Percentiles rank a stretch among this genome's conserved stretches.
Evolutionary conservation across 202 grass and related monocot genomes (phyloP).

Genomic region (Schoenoplectus triqueter): DNA sequence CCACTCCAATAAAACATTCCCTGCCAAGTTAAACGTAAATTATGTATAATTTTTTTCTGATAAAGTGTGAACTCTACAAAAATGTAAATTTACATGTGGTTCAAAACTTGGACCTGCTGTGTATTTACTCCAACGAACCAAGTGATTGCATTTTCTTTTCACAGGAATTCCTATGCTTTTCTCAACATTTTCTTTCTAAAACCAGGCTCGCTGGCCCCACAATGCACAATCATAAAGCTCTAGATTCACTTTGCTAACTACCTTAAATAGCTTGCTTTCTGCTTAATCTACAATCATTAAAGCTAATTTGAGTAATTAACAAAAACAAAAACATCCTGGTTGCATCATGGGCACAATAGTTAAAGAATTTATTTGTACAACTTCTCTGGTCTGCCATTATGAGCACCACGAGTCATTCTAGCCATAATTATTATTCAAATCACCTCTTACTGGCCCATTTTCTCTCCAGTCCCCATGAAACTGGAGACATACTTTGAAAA

Average conservation of each 20-base stretch:
- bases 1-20: too few relatives aligned
- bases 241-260: not conserved
- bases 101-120: not conserved
- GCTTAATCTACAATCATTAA: slow-evolving; percentile 44
- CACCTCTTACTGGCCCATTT: slow-evolving; percentile 12
- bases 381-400: slow-evolving; percentile 49
- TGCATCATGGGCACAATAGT: slow-evolving; percentile 29
- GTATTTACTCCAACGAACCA: not conserved
- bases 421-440: slow-evolving; percentile 44
- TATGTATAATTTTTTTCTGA: too few relatives aligned
- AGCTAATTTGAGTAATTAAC: slow-evolving; percentile 8
- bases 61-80: too few relatives aligned
- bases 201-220: not conserved
- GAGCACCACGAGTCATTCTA: slow-evolving; percentile 28
- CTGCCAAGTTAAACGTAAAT: too few relatives aligned
- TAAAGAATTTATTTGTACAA: slow-evolving; percentile 18
- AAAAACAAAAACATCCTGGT: slow-evolving; percentile 9
- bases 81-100: too few relatives aligned
- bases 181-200: not conserved
- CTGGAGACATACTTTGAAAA: not conserved
- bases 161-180: not conserved
- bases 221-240: not conserved
- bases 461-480: slow-evolving; percentile 23
- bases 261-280: slow-evolving; percentile 35
- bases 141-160: not conserved